Conservation (phyloP, 768 basidiomycete species). For the Mycena maculata region DNA sequence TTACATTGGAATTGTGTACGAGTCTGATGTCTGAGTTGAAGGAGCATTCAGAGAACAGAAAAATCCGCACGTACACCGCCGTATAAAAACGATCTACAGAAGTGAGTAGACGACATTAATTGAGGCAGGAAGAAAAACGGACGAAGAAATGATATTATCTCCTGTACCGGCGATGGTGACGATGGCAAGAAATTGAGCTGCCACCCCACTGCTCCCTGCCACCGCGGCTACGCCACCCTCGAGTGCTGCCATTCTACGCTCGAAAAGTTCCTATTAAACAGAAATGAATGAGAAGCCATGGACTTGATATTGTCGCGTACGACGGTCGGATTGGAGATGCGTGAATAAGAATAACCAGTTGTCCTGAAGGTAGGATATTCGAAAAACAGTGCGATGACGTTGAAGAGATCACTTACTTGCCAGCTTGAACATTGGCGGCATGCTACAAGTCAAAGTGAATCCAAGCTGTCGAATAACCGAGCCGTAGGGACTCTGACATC, state of each 20-base stretch:
- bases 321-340: not conserved
- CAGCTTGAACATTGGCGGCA: too few species aligned
- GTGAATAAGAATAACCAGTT: not conserved
- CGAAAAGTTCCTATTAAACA: not conserved
- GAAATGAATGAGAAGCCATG: not conserved
- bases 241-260: not conserved
- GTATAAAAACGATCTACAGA: not conserved
- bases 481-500: too few species aligned
- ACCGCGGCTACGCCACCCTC: slow-evolving; percentile 2
- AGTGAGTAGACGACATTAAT: not conserved
- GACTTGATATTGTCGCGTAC: not conserved
- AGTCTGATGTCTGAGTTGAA: not conserved
- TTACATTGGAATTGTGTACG: not conserved
- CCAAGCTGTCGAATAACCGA: too few species aligned
- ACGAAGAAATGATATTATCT: not conserved
- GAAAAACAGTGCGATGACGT: too few species aligned
- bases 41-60: not conserved
- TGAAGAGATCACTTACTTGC: too few species aligned
- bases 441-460: too few species aligned
- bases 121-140: not conserved
- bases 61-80: not conserved
- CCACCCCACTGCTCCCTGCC: not conserved
- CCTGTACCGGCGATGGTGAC: not conserved
- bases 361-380: too few species aligned
- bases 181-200: not conserved